Percentiles rank a stretch among this genome's conserved stretches.
Evolutionary conservation across 306 rosid species (phyloP).

Genomic region (Castanospermum australe): DNA sequence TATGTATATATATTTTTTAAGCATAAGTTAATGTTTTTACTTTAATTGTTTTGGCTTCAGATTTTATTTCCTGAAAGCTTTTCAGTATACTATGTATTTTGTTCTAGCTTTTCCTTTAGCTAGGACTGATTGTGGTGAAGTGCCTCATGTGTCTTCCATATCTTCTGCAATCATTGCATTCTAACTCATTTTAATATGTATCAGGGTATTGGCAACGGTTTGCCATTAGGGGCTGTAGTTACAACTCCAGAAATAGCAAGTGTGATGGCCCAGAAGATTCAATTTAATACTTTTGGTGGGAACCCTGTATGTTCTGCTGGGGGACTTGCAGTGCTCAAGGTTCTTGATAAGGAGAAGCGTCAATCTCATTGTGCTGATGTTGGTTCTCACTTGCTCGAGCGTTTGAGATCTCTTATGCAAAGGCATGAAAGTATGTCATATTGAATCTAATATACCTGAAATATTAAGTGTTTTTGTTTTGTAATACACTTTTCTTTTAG

Average conservation of each 20-base stretch:
- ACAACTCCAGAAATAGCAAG: slow-evolving; percentile 76
- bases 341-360: slow-evolving; percentile 73
- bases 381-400: slow-evolving; percentile 62
- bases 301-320: slow-evolving; percentile 82
- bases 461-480: neutral
- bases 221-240: slow-evolving; percentile 82
- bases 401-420: slow-evolving; percentile 61
- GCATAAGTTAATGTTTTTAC: neutral
- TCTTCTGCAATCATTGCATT: neutral
- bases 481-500: neutral
- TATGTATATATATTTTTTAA: neutral
- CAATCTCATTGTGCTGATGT: slow-evolving; percentile 63
- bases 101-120: neutral
- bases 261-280: slow-evolving; percentile 60
- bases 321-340: slow-evolving; percentile 69
- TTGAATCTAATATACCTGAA: slow-evolving; percentile 4
- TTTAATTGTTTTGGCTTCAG: neutral
- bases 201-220: slow-evolving; percentile 82
- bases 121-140: neutral
- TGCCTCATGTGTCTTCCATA: neutral
- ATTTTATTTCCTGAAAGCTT: neutral
- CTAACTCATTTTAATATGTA: neutral
- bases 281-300: slow-evolving; percentile 76
- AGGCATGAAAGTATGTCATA: slow-evolving; percentile 53
- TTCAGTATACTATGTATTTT: neutral